These are phyloP conservation scores for Pseudocohnilembus persalinus DNA, from an alignment of 169 alveolate genomes.

Conservation along the genomic window DNA sequence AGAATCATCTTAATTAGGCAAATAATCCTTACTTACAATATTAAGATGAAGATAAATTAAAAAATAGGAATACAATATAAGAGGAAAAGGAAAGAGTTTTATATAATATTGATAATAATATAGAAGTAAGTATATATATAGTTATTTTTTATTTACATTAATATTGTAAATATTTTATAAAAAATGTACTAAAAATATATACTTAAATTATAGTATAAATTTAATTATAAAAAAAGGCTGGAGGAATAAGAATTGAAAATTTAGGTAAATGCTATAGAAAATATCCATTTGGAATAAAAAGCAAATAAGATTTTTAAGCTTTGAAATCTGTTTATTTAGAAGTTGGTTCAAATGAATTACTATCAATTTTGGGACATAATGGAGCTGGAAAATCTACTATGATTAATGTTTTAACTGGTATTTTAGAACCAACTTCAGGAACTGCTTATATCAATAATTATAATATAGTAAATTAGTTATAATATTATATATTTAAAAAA, in stretches of 20 bases:
- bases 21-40: neutral
- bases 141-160: too few species aligned
- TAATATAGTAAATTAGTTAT: conserved; percentile 23
- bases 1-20: neutral
- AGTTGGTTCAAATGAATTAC: conserved; percentile 74
- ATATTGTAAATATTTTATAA: too few species aligned
- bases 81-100: neutral
- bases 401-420: conserved; percentile 77
- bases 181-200: too few species aligned
- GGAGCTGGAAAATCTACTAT: conserved; percentile 94
- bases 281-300: neutral
- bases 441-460: conserved; percentile 61
- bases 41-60: neutral
- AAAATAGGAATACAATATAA: neutral
- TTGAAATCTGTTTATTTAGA: conserved; percentile 72
- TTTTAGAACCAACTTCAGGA: conserved; percentile 71
- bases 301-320: conserved; percentile 43
- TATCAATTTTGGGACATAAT: conserved; percentile 90
- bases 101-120: too few species aligned
- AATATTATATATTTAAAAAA: too few species aligned
- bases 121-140: neutral
- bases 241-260: neutral
- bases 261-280: neutral
- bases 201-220: too few species aligned
- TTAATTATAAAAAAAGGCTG: neutral